Conservation (phyloP, 371 early-diverging fungal genomes). For the Rhizopus microsporus region DNA sequence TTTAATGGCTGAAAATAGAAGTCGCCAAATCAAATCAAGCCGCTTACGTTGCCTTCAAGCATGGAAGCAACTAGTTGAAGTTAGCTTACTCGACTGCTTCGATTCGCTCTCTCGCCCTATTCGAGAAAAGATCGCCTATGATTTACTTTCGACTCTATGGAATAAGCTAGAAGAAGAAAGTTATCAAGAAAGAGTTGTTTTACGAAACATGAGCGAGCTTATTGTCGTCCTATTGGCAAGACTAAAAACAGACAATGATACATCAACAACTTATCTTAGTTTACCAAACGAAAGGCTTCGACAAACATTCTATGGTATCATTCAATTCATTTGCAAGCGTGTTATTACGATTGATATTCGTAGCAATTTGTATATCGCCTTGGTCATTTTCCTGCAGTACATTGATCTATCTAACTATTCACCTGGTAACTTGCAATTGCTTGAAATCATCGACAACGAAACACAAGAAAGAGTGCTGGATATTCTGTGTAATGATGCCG, state of each 20-base stretch:
- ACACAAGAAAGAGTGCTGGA: constrained; percentile 62
- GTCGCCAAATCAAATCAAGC: constrained; percentile 57
- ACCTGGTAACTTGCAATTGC: constrained; percentile 43
- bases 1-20: constrained; percentile 61
- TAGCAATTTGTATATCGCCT: constrained; percentile 75
- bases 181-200: constrained; percentile 21
- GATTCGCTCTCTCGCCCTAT: constrained; percentile 56
- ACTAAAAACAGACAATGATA: constrained; percentile 28
- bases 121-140: constrained; percentile 62
- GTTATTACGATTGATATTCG: constrained; percentile 63
- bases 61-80: constrained; percentile 74
- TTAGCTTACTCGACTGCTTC: constrained; percentile 64
- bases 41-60: constrained; percentile 60
- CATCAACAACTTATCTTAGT: constrained; percentile 20
- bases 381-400: constrained; percentile 72
- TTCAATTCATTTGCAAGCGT: constrained; percentile 60
- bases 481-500: constrained; percentile 60
- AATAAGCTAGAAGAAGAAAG: constrained; percentile 33
- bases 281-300: constrained; percentile 54
- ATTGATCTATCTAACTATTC: constrained; percentile 18
- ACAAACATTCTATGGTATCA: constrained; percentile 60
- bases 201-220: constrained; percentile 47
- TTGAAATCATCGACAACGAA: constrained; percentile 44
- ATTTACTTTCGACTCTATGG: constrained; percentile 58
- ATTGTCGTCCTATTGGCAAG: constrained; percentile 53